Evolutionary conservation across 257 asterid genomes (phyloP), one percentile per base, ranked within the genome.

Genomic region (Nicotiana paniculata): DNA sequence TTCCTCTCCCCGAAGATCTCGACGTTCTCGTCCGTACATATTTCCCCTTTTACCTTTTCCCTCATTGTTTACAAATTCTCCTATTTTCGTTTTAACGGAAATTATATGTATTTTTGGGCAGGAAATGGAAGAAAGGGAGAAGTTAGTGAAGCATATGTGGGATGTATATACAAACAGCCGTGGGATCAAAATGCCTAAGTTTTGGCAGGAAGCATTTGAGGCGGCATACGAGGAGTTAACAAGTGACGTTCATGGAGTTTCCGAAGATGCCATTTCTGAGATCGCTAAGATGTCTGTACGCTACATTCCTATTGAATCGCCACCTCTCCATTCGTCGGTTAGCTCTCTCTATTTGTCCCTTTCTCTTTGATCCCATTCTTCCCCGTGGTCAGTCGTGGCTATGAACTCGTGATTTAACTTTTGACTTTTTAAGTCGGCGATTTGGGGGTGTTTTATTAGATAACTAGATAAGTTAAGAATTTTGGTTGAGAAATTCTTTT

Each of bases 91-190:
- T 15, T 55, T 55, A 9, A 55, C 21, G 65, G 80, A 54, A 59
- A 79, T 81, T 24, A 61, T 81, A 66, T 85, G 16, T 8, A 16
- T 81, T 84, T 46, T 81, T 43, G 11, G 66, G 53, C 83, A 95
- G 99, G 97, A 91, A 90, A 83, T 95, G 92, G 99, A 95, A 91
- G 99, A 95, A 88, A 93, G 99, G 86, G 97, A 92, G 94, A 91
- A 90, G 83, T 57, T 92, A 90, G 99, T 93, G 93, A 90, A 88
- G 88, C 97, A 91, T 78, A 92, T 93, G 97, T 95, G 99, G 99
- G 97, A 93, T 87, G 97, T 93, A 84, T 95, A 95, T 59, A 88
- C 92, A 67, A 91, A 89, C 81, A 87, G 93, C 85, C 90, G 87
- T 62, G 91, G 94, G 85, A 87, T 90, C 86, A 92, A 89, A 84